Evolutionary conservation across 2,329 filamentous ascomycete genomes (phyloP).

Genomic region (Alternaria brassicae): DNA sequence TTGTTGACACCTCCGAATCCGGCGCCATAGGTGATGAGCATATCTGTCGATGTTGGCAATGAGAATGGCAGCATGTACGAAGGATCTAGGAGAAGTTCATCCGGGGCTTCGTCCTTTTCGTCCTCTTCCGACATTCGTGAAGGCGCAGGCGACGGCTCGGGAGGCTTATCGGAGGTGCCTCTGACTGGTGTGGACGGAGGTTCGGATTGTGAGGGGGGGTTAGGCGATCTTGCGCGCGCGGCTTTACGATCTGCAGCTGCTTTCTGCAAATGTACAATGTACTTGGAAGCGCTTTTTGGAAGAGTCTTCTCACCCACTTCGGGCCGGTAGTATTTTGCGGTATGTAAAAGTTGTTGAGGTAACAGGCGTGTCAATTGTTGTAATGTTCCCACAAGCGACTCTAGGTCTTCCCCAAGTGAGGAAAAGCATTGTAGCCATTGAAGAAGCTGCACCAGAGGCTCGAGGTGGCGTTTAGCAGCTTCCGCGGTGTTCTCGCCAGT

Average conservation of each 20-base stretch:
- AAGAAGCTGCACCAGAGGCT: constrained; percentile 88
- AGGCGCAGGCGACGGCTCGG: constrained; percentile 43
- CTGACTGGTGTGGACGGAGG: constrained; percentile 45
- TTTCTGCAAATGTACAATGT: constrained; percentile 79
- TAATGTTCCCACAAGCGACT: constrained; percentile 85
- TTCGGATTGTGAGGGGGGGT: constrained; percentile 47
- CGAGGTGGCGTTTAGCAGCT: constrained; percentile 80
- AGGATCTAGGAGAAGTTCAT: constrained; percentile 83
- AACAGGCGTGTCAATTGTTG: constrained; percentile 86
- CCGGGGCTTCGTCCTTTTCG: constrained; percentile 73
- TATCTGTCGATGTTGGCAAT: constrained; percentile 95
- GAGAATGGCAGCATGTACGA: constrained; percentile 93
- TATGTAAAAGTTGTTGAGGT: constrained; percentile 87
- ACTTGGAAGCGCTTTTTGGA: constrained; percentile 86
- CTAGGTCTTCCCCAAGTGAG: constrained; percentile 86
- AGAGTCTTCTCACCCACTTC: constrained; percentile 95
- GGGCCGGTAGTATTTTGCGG: constrained; percentile 89
- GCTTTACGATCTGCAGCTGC: constrained; percentile 65
- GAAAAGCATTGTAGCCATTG: constrained; percentile 99
- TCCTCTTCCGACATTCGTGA: constrained; percentile 55
- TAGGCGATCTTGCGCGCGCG: constrained; percentile 39
- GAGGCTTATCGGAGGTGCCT: constrained; percentile 29
- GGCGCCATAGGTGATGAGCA: constrained; percentile 93
- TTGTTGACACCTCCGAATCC: constrained; percentile 92
- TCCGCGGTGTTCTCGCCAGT: constrained; percentile 89